A percentile compares a stretch with the other conserved stretches of the same genome.
Conservation (phyloP, 352 stramenopile species). For the Phytophthora syringae region DNA sequence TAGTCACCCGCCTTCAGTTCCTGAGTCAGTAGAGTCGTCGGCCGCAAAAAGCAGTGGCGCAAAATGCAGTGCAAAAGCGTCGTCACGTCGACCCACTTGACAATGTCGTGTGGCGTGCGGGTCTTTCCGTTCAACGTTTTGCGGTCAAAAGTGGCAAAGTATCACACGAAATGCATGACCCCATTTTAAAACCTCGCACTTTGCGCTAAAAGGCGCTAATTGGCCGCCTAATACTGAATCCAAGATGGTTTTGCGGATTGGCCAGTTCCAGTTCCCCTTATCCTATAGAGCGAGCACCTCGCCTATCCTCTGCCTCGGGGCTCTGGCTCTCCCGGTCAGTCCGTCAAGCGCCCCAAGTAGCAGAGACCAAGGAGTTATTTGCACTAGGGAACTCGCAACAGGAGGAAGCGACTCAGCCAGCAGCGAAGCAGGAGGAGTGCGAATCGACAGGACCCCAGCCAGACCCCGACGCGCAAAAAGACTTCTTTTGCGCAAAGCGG, state of each 20-base stretch:
- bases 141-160: not conserved
- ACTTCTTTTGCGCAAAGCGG: not conserved
- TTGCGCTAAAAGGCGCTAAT: not conserved
- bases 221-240: constrained; percentile 3
- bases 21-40: no score
- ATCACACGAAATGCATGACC: no score
- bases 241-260: constrained; percentile 22
- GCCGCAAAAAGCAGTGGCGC: no score
- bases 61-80: no score
- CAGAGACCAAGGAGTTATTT: constrained; percentile 11
- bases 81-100: constrained; percentile 14
- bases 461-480: constrained; percentile 5
- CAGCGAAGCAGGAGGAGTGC: not conserved
- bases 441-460: constrained; percentile 22
- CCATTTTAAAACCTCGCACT: no score
- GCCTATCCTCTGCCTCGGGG: constrained; percentile 32
- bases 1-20: no score
- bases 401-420: constrained; percentile 6
- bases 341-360: constrained; percentile 28
- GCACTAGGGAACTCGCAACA: constrained; percentile 20
- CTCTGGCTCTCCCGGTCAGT: constrained; percentile 36
- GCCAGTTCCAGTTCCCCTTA: constrained; percentile 11
- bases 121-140: constrained; percentile 24
- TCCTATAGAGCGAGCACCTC: constrained; percentile 19
- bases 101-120: constrained; percentile 20